Percentiles rank a stretch among this genome's conserved stretches.
These are phyloP conservation scores for Epichloe aotearoae DNA, from an alignment of 2,329 filamentous ascomycete genomes.

Conservation along the genomic window DNA sequence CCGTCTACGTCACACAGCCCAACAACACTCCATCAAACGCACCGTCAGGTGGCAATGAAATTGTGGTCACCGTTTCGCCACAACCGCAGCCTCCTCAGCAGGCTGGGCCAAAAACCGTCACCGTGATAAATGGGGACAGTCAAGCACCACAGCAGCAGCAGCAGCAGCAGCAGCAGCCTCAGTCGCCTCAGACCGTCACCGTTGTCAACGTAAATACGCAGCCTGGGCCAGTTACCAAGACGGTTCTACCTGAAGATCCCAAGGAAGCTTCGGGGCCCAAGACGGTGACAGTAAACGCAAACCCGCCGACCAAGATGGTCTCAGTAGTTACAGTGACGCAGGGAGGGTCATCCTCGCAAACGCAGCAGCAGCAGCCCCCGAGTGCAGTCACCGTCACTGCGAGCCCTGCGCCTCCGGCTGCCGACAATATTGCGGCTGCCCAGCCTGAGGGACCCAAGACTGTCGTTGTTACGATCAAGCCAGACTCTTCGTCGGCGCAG, in stretches of 20 bases:
- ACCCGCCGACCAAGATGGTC: conserved; percentile 9
- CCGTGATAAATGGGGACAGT: not conserved
- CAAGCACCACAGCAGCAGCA: not conserved
- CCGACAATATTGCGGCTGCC: not conserved
- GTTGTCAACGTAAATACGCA: not conserved
- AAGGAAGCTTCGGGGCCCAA: conserved; percentile 5
- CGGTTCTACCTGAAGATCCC: conserved; percentile 9
- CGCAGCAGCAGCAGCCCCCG: not conserved
- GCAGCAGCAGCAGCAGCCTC: not conserved
- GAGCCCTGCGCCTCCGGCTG: not conserved
- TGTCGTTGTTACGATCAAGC: conserved; percentile 7
- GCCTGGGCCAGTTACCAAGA: conserved; percentile 10
- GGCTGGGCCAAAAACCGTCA: conserved; percentile 4
- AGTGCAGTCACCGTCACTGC: not conserved
- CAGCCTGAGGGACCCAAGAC: conserved; percentile 7
- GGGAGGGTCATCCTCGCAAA: not conserved
- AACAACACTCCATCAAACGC: not conserved
- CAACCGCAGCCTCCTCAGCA: not conserved
- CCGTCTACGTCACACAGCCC: conserved; percentile 5
- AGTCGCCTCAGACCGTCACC: conserved; percentile 6
- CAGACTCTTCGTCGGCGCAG: conserved; percentile 7
- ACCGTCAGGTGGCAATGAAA: conserved; percentile 1
- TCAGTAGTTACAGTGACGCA: conserved; percentile 7
- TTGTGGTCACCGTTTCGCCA: conserved; percentile 6
- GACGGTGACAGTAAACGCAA: conserved; percentile 11